phyloP scores from a whole-genome alignment of 1,284 basidiomycete species.

The Ustilago sp. region DNA sequence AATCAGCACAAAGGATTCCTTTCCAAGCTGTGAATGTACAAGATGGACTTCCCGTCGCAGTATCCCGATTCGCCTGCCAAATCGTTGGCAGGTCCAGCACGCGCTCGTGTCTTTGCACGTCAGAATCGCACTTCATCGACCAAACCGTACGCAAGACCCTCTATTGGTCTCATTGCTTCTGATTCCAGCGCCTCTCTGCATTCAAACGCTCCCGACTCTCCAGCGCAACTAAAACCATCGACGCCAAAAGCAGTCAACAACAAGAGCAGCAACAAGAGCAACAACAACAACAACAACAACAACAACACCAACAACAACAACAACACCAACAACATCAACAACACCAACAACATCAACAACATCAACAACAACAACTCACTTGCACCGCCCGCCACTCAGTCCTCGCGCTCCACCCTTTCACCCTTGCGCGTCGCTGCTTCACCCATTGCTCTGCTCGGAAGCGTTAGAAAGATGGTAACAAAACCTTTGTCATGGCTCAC shows the following conservation, averaged over 20 bases:
- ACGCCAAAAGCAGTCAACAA: slow-evolving; percentile 19
- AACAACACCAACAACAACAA: slow-evolving; percentile 27
- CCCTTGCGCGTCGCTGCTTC: slow-evolving; percentile 47
- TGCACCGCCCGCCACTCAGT: slow-evolving; percentile 23
- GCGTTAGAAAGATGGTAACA: slow-evolving; percentile 53
- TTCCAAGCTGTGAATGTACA: slow-evolving; percentile 1
- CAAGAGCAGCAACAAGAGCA: slow-evolving; percentile 14
- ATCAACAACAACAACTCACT: slow-evolving; percentile 25
- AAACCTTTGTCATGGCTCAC: slow-evolving; percentile 56
- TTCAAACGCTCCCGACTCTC: slow-evolving; percentile 20
- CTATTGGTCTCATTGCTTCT: slow-evolving; percentile 17
- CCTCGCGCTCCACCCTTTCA: slow-evolving; percentile 40
- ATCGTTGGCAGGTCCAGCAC: slow-evolving; percentile 43
- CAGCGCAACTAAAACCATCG: slow-evolving; percentile 19
- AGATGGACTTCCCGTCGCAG: slow-evolving; percentile 55
- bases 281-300: slow-evolving; percentile 28
- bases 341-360: slow-evolving; percentile 15
- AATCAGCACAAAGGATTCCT: not conserved
- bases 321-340: slow-evolving; percentile 14
- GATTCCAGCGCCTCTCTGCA: slow-evolving; percentile 24
- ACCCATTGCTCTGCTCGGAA: slow-evolving; percentile 49
- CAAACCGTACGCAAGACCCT: slow-evolving; percentile 51
- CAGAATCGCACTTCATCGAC: slow-evolving; percentile 43
- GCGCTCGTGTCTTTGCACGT: slow-evolving; percentile 42
- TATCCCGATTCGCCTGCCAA: slow-evolving; percentile 53